phyloP scores from a whole-genome alignment of 164 flowering plant genomes.

The Piper longum region DNA sequence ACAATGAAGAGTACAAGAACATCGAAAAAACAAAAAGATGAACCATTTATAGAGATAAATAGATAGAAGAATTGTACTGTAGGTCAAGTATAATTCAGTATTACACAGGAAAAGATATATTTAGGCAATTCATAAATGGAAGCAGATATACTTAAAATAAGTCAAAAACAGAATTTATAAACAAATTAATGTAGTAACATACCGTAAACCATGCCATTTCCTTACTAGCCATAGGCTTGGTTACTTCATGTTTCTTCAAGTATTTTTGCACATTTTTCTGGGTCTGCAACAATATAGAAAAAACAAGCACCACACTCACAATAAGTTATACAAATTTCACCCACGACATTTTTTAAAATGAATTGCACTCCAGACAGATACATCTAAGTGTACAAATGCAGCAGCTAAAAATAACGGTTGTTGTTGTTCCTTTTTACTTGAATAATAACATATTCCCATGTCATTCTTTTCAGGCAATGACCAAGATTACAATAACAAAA shows the following conservation, averaged over 20 bases:
- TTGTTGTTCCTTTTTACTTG: no score
- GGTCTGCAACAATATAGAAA: constrained; percentile 22
- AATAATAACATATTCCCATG: no score
- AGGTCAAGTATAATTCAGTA: not conserved
- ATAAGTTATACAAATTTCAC: no score
- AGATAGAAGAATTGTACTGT: not conserved
- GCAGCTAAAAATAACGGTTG: no score
- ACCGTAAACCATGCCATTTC: constrained; percentile 81
- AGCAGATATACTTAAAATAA: not conserved
- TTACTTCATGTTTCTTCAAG: constrained; percentile 48
- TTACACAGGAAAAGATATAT: not conserved
- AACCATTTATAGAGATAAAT: not conserved
- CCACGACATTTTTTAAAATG: no score
- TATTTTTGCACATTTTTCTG: constrained; percentile 36
- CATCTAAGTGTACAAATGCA: no score
- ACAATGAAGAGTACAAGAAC: not conserved
- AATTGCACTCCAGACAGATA: no score
- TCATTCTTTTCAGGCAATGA: no score
- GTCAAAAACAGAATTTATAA: not conserved
- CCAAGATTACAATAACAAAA: not conserved
- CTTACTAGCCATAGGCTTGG: constrained; percentile 58
- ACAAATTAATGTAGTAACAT: constrained; percentile 6
- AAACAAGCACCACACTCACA: not conserved
- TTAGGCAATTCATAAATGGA: not conserved
- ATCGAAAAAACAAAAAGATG: not conserved